Conservation (phyloP, 495 filamentous ascomycete species). For the Penicillium mononematosum region DNA sequence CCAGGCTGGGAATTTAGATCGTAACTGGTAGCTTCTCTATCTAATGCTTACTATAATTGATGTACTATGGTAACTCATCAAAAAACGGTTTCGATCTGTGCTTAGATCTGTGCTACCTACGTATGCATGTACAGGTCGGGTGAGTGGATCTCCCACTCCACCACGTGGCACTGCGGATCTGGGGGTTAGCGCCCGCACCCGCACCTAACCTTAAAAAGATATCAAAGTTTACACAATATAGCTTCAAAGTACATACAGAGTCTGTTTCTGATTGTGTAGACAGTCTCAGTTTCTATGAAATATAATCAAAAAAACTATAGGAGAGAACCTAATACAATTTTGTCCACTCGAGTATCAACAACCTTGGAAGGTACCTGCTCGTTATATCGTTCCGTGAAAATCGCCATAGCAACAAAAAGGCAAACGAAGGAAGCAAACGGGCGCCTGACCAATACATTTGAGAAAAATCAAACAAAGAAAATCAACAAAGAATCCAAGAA, state of each 20-base stretch:
- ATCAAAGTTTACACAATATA: neutral
- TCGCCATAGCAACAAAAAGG: neutral
- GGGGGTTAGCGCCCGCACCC: slow-evolving; percentile 1
- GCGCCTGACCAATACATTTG: neutral
- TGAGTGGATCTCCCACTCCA: neutral
- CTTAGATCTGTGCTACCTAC: neutral
- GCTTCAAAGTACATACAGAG: neutral
- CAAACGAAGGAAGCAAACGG: neutral
- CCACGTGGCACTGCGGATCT: slow-evolving; percentile 4
- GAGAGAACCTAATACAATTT: neutral
- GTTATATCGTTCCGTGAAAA: neutral
- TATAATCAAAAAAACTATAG: neutral
- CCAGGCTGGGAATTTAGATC: neutral
- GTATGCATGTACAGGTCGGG: neutral
- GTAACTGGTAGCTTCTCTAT: neutral
- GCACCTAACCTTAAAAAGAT: slow-evolving; percentile 2
- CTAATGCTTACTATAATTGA: neutral
- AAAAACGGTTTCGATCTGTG: neutral
- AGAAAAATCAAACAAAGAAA: neutral
- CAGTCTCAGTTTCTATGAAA: neutral
- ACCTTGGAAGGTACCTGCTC: neutral
- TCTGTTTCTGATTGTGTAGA: neutral
- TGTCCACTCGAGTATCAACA: neutral
- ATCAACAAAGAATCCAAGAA: neutral
- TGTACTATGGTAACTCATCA: neutral